A percentile compares a stretch with the other conserved stretches of the same genome.
Conservation (phyloP, 768 basidiomycete genomes). For the Dacryopinax spathularia region DNA sequence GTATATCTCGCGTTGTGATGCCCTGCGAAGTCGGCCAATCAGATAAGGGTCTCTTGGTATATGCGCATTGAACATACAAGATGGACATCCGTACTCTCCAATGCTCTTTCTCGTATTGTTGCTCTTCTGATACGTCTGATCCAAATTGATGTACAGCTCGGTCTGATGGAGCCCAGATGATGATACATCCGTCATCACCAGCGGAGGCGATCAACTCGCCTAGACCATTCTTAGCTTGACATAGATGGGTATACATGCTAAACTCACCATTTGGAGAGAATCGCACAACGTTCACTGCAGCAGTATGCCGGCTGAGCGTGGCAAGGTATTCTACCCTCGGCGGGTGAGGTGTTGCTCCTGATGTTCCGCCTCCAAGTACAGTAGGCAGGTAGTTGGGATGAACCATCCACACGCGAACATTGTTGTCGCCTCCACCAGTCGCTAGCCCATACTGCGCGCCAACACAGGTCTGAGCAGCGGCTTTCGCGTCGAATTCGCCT, state of each 20-base stretch:
- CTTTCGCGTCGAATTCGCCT: not conserved
- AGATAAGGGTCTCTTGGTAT: not conserved
- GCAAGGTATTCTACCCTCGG: slow-evolving; percentile 95
- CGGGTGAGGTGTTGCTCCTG: slow-evolving; percentile 34
- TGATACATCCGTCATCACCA: slow-evolving; percentile 96
- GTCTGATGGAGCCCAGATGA: slow-evolving; percentile 81
- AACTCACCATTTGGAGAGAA: slow-evolving; percentile 82
- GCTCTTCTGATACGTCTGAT: slow-evolving; percentile 67
- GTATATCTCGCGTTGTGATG: slow-evolving; percentile 88
- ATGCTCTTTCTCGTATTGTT: slow-evolving; percentile 82
- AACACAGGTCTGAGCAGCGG: slow-evolving; percentile 28
- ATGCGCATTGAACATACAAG: slow-evolving; percentile 34
- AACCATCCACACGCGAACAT: slow-evolving; percentile 95
- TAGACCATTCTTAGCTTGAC: slow-evolving; percentile 19
- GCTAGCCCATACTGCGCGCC: slow-evolving; percentile 78
- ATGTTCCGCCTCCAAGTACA: slow-evolving; percentile 35
- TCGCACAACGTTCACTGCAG: slow-evolving; percentile 88
- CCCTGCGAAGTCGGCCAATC: slow-evolving; percentile 27
- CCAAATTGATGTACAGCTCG: slow-evolving; percentile 64
- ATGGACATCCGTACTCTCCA: slow-evolving; percentile 86
- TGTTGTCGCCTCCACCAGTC: slow-evolving; percentile 91
- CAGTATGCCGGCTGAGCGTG: slow-evolving; percentile 82
- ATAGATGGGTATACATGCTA: not conserved
- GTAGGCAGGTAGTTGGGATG: slow-evolving; percentile 75
- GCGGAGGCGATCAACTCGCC: slow-evolving; percentile 90